Evolutionary conservation across 805 yeast species (phyloP), one percentile per base, ranked within the genome.

Genomic region (Tetrapisispora taiwanensis): DNA sequence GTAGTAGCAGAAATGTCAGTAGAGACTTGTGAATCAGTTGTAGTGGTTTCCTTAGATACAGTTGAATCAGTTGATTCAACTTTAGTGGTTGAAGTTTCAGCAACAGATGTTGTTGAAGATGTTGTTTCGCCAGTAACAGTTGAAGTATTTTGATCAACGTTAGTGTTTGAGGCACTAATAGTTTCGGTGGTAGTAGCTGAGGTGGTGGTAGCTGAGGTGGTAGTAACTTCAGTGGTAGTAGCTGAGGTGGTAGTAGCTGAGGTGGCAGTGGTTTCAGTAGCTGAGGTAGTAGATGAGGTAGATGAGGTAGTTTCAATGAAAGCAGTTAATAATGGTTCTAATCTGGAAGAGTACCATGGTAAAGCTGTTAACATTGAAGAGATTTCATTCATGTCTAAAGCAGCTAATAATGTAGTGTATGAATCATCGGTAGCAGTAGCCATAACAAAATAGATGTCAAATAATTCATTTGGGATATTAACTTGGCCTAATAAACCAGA

Each of bases 321-420:
- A 24, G 45, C 38, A 26, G 43, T 12, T 13, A 39, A 22, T 18
- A 48, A 39, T 14, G 59, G 50, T 32, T 46, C 49, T n/a, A 62
- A 33, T 49, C 65, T 59, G 31, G 54, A 43, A 14, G 61, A 53
- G 49, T 59, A 65, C 69, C 69, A 65, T 50, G 68, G 65, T 33
- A 62, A 47, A 26, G 55, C 65, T n/a, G 66, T 59, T 22, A 63
- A 48, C 50, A 59, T 52, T 7, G 59, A 32, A 8, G 56, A 51
- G 28, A 62, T 59, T 26, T 53, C 51, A 42, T 43, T 30, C 44
- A 54, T 46, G 44, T 61, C 59, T 34, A 63, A 48, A 36, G 46
- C 43, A n/a, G 46, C 15, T 45, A 48, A 55, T 41, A 56, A 48
- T 17, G 62, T 50, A 44, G 68, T 63, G 53, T 56, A 62, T 7